Conservation (phyloP, 2,329 filamentous ascomycete species). For the Neopestalotiopsis sp. region DNA sequence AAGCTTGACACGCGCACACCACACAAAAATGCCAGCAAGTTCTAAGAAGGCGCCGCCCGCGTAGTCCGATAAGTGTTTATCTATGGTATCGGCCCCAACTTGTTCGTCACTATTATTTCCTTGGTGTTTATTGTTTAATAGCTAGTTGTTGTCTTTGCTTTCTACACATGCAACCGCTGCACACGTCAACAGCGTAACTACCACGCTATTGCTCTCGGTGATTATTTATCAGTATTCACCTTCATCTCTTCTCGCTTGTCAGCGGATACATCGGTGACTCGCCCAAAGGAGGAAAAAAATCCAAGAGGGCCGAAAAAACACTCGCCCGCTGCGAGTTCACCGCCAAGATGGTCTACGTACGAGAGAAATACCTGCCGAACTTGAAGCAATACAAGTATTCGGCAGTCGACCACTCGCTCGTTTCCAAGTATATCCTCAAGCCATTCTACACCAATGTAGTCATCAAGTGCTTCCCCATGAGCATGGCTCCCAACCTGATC, state of each 20-base stretch:
- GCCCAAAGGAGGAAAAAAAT: background rate
- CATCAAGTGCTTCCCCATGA: slow-evolving; percentile 93
- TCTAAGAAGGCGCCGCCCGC: background rate
- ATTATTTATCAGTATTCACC: background rate
- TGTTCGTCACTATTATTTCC: background rate
- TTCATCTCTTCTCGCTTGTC: background rate
- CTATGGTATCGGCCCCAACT: slow-evolving; percentile 2
- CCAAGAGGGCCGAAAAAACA: background rate
- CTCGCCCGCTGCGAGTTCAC: slow-evolving; percentile 8
- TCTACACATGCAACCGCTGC: background rate
- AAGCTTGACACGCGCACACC: slow-evolving; percentile 17
- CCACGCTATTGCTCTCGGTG: background rate
- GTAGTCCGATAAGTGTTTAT: slow-evolving; percentile 10
- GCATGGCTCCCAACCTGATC: slow-evolving; percentile 89
- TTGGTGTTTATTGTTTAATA: slow-evolving; percentile 1
- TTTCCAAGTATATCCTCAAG: slow-evolving; percentile 93
- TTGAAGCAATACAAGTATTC: slow-evolving; percentile 97
- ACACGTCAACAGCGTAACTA: background rate
- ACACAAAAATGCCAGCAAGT: background rate
- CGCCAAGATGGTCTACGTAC: slow-evolving; percentile 85
- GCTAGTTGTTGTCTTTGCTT: background rate
- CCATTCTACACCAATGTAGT: slow-evolving; percentile 96
- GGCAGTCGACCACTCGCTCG: slow-evolving; percentile 85
- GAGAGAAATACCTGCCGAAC: slow-evolving; percentile 85
- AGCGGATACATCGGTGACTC: background rate